These are phyloP conservation scores for Colletotrichum sp. DNA, from an alignment of 2,329 filamentous ascomycete genomes.

Conservation along the genomic window DNA sequence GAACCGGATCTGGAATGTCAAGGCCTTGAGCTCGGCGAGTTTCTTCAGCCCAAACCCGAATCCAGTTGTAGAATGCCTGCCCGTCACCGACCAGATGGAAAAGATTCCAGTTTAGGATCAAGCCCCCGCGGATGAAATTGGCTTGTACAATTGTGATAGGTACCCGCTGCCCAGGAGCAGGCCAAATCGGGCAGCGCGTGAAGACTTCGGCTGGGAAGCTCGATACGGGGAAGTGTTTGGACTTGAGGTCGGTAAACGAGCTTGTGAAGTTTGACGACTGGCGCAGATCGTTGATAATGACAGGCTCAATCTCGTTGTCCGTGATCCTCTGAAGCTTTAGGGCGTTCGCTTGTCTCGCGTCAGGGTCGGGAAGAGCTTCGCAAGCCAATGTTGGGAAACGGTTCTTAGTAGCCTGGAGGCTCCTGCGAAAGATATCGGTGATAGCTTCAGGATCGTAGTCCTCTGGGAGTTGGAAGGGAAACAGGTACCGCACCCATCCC, in stretches of 20 bases:
- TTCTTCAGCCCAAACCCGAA: slow-evolving; percentile 39
- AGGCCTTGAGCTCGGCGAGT: slow-evolving; percentile 34
- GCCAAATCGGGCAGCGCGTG: slow-evolving; percentile 31
- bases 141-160: slow-evolving; percentile 26
- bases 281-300: slow-evolving; percentile 30
- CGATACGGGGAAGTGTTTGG: slow-evolving; percentile 28
- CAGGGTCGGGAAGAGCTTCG: not conserved
- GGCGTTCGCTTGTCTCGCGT: slow-evolving; percentile 33
- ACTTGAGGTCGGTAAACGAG: slow-evolving; percentile 29
- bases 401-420: not conserved
- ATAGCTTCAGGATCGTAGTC: not conserved
- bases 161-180: slow-evolving; percentile 24
- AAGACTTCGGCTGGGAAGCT: slow-evolving; percentile 26
- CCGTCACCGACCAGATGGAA: slow-evolving; percentile 40
- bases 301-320: slow-evolving; percentile 25
- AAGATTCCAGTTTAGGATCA: slow-evolving; percentile 29
- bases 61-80: slow-evolving; percentile 34
- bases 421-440: not conserved
- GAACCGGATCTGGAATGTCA: slow-evolving; percentile 23
- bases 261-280: slow-evolving; percentile 25
- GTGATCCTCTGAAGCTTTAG: slow-evolving; percentile 33
- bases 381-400: not conserved
- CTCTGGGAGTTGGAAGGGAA: not conserved
- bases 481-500: not conserved
- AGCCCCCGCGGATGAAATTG: slow-evolving; percentile 34